A percentile compares a stretch with the other conserved stretches of the same genome.
These are phyloP conservation scores for Akebia trifoliata DNA, from an alignment of 164 flowering plant species.

Conservation along the genomic window DNA sequence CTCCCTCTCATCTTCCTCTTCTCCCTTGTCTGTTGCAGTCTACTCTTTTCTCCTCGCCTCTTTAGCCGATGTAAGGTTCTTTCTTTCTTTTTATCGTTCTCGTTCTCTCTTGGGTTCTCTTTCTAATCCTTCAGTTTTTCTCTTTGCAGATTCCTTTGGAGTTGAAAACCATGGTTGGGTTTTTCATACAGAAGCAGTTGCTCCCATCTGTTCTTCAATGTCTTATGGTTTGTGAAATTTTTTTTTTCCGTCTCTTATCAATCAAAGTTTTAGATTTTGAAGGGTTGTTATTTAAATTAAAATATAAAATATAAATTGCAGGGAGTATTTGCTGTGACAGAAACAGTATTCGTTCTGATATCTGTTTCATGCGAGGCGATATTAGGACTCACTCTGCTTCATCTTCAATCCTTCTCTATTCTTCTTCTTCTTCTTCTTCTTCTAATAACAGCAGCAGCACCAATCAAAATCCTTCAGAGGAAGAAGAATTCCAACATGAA, in stretches of 20 bases:
- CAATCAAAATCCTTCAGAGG: conserved; percentile 10
- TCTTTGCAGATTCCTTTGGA: conserved; percentile 44
- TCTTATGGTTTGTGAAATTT: conserved; percentile 37
- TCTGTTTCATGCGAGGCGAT: conserved; percentile 87
- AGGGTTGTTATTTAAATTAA: background rate
- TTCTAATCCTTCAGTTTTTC: background rate
- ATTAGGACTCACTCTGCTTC: conserved; percentile 67
- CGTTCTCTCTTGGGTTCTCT: conserved; percentile 4
- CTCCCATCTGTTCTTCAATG: conserved; percentile 44
- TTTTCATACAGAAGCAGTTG: conserved; percentile 16
- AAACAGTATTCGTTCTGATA: conserved; percentile 57
- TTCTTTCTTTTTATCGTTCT: background rate
- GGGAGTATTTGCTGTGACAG: conserved; percentile 82
- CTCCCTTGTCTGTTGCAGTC: conserved; percentile 48
- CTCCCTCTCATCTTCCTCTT: conserved; percentile 43
- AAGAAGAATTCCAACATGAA: conserved; percentile 40
- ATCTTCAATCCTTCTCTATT: conserved; percentile 57
- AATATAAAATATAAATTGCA: too few species aligned
- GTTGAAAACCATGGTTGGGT: conserved; percentile 21
- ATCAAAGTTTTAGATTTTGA: background rate
- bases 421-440: too few species aligned
- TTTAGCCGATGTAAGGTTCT: conserved; percentile 40
- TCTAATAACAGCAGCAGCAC: too few species aligned
- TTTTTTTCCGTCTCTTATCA: background rate
- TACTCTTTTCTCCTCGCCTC: conserved; percentile 42